phyloP scores from a whole-genome alignment of 2,329 filamentous ascomycete genomes.

The Lasiodiplodia sp. region DNA sequence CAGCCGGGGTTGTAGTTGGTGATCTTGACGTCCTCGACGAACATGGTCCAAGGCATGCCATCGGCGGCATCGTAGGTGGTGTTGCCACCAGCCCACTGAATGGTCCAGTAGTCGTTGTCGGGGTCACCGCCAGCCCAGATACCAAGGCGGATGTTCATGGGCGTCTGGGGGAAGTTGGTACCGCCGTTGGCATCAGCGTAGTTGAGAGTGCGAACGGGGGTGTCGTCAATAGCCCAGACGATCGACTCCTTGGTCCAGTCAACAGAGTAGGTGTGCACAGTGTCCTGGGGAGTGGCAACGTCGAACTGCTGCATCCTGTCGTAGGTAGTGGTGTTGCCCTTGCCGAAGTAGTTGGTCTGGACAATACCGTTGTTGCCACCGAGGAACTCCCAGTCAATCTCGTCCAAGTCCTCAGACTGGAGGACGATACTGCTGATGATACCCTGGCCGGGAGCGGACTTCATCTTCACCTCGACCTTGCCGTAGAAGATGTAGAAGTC shows the following conservation, averaged over 20 bases:
- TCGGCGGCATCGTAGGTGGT: slow-evolving; percentile 54
- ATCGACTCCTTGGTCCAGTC: slow-evolving; percentile 74
- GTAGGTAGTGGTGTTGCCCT: slow-evolving; percentile 73
- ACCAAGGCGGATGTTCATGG: slow-evolving; percentile 65
- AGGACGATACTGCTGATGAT: slow-evolving; percentile 85
- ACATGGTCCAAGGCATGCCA: slow-evolving; percentile 59
- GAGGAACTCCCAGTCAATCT: slow-evolving; percentile 86
- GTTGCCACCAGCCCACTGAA: slow-evolving; percentile 71
- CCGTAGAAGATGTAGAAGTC: slow-evolving; percentile 90
- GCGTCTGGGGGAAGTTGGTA: slow-evolving; percentile 75
- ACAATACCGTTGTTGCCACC: slow-evolving; percentile 70
- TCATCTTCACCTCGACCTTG: slow-evolving; percentile 77
- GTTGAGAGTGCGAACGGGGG: slow-evolving; percentile 67
- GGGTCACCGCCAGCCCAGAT: slow-evolving; percentile 59
- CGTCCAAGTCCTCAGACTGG: slow-evolving; percentile 83
- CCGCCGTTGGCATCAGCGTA: slow-evolving; percentile 65
- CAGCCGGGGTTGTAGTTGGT: slow-evolving; percentile 61
- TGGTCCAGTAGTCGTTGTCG: slow-evolving; percentile 60
- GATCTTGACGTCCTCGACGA: slow-evolving; percentile 59
- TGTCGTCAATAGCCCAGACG: slow-evolving; percentile 74
- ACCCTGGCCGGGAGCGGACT: slow-evolving; percentile 75
- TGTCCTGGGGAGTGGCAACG: slow-evolving; percentile 65
- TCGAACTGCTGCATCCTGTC: slow-evolving; percentile 71
- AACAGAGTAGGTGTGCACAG: slow-evolving; percentile 72
- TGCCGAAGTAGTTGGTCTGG: slow-evolving; percentile 79